phyloP scores from a whole-genome alignment of 148 eudicot genomes.

The Chenopodium quinoa region DNA sequence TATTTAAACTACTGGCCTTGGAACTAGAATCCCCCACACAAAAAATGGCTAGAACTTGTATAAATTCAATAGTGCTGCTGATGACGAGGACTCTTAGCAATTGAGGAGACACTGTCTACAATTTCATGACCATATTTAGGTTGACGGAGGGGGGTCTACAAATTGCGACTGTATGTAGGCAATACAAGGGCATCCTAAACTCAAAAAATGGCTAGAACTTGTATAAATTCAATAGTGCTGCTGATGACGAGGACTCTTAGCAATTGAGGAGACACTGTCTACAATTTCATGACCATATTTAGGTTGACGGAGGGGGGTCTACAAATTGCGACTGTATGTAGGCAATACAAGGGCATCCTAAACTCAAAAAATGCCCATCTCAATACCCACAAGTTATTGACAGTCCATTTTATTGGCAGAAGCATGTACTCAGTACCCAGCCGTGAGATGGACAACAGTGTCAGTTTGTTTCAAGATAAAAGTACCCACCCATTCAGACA shows the following conservation, averaged over 20 bases:
- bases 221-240: too few relatives aligned
- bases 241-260: too few relatives aligned
- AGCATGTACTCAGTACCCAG: conserved; percentile 12
- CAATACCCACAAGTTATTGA: conserved; percentile 3
- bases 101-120: neutral
- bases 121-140: neutral
- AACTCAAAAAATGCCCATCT: conserved; percentile 5
- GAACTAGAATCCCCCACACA: neutral
- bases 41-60: neutral
- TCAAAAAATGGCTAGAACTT: neutral
- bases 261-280: neutral
- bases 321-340: neutral
- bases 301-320: neutral
- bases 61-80: too few relatives aligned
- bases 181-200: conserved; percentile 10
- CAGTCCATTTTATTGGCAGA: conserved; percentile 13
- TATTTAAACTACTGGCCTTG: neutral
- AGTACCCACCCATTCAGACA: neutral
- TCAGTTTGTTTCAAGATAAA: neutral
- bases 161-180: neutral
- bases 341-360: conserved; percentile 12
- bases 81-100: too few relatives aligned
- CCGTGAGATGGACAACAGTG: conserved; percentile 3
- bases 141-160: neutral
- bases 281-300: neutral